A percentile compares a stretch with the other conserved stretches of the same genome.
Evolutionary conservation across 2,329 filamentous ascomycete genomes (phyloP).

Genomic region (Penicillium occitanis): DNA sequence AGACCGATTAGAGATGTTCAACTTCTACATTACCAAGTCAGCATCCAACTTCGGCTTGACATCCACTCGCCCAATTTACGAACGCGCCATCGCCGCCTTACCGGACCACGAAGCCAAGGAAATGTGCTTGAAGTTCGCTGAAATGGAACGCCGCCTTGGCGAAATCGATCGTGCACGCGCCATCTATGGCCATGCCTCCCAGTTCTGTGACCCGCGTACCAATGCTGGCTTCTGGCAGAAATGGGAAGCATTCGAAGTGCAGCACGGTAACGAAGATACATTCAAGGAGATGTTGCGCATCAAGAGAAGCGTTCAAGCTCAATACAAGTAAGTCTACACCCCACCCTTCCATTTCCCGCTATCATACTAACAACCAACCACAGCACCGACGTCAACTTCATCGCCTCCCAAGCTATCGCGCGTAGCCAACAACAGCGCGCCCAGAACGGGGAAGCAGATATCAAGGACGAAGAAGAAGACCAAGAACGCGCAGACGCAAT

Average conservation of each 20-base stretch:
- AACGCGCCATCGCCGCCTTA: slow-evolving; percentile 88
- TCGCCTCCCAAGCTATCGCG: slow-evolving; percentile 90
- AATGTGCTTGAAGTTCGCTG: slow-evolving; percentile 98
- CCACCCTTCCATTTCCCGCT: background rate
- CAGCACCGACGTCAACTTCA: slow-evolving; percentile 94
- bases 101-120: slow-evolving; percentile 90
- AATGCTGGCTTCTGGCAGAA: slow-evolving; percentile 90
- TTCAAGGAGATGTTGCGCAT: slow-evolving; percentile 99
- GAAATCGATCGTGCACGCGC: slow-evolving; percentile 93
- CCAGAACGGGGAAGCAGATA: slow-evolving; percentile 36
- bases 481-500: slow-evolving; percentile 71
- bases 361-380: slow-evolving; percentile 36
- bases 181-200: slow-evolving; percentile 93
- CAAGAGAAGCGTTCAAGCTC: slow-evolving; percentile 93
- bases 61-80: slow-evolving; percentile 92
- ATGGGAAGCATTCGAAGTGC: slow-evolving; percentile 96
- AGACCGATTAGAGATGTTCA: slow-evolving; percentile 95
- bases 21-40: slow-evolving; percentile 98
- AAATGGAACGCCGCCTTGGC: slow-evolving; percentile 88
- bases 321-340: slow-evolving; percentile 71
- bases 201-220: slow-evolving; percentile 94
- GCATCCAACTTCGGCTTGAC: slow-evolving; percentile 96
- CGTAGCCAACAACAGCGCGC: slow-evolving; percentile 65
- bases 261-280: slow-evolving; percentile 97
- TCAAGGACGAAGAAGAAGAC: slow-evolving; percentile 43